Evolutionary conservation across 2,329 filamentous ascomycete genomes (phyloP), one percentile per base, ranked within the genome.

Genomic region (Phialemonium atrogriseum): DNA sequence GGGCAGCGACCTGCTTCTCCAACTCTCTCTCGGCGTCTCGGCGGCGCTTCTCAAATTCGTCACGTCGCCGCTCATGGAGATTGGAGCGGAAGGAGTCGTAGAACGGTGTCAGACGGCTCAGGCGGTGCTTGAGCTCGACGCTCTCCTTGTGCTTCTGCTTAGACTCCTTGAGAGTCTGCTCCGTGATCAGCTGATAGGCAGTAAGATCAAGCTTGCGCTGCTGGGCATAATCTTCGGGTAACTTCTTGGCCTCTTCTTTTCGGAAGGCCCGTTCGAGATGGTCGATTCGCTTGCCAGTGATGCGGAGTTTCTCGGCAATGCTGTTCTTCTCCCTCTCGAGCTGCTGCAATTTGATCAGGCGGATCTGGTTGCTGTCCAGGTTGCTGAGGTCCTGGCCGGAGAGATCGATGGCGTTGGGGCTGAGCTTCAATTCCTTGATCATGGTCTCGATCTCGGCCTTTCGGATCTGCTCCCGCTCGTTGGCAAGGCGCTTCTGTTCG

Each of bases 291-390:
- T 95, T 96, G 57, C 83, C 86, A 38, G 88, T 93, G 48, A 94
- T 77, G 49, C 87, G 81, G 32, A 96, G 76, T 55, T 84, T 86
- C 62, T 95, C 87, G 42, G 84, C 85, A 45, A 95, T 79, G 52
- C 91, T 87, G 52, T 89, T 94, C 80, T 96, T 98, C 70, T 96
- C 91, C 48, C 89, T 88, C 65, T 71, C 91, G 9, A 98, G 76
- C 60, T 94, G 89, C 39, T 85, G 83, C 36, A 98, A 75, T 70
- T 96, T 96, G 65, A 98, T 82, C 46, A 84, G 82, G 56, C 91
- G 88, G 47, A 98, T 84, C 42, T 82, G 80, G 59, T 86, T 87
- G 57, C 80, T 84, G 59, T 96, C 88, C 35, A 95, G 73, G 43
- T 84, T 84, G 40, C 91, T 81, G 34, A 95, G 69, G 48, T 95